phyloP scores from a whole-genome alignment of 257 asterid genomes.

The Osmanthus fragrans region DNA sequence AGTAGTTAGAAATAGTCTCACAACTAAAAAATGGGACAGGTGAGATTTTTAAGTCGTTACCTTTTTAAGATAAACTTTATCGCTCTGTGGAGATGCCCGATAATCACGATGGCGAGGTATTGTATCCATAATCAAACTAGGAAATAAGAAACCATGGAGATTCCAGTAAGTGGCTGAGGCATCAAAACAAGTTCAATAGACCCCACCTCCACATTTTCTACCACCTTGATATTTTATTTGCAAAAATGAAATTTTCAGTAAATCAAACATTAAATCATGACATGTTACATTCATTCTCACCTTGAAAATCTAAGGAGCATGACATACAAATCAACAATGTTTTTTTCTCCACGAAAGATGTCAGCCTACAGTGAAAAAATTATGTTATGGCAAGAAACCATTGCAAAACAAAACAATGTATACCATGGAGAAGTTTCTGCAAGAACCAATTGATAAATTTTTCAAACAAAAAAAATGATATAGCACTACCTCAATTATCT shows the following conservation, averaged over 20 bases:
- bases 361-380: slow-evolving; percentile 60
- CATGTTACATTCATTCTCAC: slow-evolving; percentile 46
- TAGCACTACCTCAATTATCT: neutral
- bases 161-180: slow-evolving; percentile 18
- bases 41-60: slow-evolving; percentile 29
- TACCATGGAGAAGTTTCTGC: neutral
- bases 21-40: slow-evolving; percentile 22
- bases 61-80: slow-evolving; percentile 59
- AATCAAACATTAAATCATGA: slow-evolving; percentile 15
- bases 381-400: slow-evolving; percentile 26
- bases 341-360: slow-evolving; percentile 81
- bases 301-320: slow-evolving; percentile 94
- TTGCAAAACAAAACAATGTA: slow-evolving; percentile 20
- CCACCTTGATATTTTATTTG: slow-evolving; percentile 16
- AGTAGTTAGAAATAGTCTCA: neutral
- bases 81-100: slow-evolving; percentile 52
- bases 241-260: slow-evolving; percentile 12
- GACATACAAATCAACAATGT: slow-evolving; percentile 76
- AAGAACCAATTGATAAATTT: no score
- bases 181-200: slow-evolving; percentile 16
- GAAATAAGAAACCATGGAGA: slow-evolving; percentile 36
- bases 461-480: no score
- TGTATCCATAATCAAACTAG: slow-evolving; percentile 92
- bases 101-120: slow-evolving; percentile 91
- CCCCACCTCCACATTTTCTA: slow-evolving; percentile 28